Percentiles rank a stretch among this genome's conserved stretches.
Evolutionary conservation across 495 filamentous ascomycete species (phyloP).

Genomic region (Xylaria sp.): DNA sequence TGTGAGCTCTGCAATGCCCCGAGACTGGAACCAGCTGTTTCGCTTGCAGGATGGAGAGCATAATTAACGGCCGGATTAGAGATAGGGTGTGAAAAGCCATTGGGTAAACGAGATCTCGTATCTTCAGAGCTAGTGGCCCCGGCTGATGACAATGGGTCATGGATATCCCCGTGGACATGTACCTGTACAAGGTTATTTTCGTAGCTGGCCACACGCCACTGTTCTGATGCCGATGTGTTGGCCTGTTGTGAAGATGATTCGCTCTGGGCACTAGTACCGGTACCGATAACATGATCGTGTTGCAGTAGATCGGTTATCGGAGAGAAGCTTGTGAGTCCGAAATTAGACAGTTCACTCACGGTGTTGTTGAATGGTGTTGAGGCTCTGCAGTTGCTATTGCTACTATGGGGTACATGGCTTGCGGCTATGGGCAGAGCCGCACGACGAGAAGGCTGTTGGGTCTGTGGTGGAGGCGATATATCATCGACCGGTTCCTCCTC

Average conservation of each 20-base stretch:
- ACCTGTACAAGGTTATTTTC: neutral
- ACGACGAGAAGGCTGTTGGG: slow-evolving; percentile 1
- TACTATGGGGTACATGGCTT: slow-evolving; percentile 14
- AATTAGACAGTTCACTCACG: slow-evolving; percentile 3
- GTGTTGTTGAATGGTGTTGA: slow-evolving; percentile 21
- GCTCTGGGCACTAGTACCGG: slow-evolving; percentile 2
- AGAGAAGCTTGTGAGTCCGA: slow-evolving; percentile 3
- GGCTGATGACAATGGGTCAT: neutral
- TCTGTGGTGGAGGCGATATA: slow-evolving; percentile 12
- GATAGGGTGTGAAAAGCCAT: neutral
- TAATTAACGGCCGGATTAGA: neutral
- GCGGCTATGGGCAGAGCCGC: slow-evolving; percentile 19
- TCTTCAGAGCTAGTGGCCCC: neutral
- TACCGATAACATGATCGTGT: neutral
- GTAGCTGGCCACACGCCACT: neutral
- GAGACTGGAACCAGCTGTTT: neutral
- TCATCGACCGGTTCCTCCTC: neutral
- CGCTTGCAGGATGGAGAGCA: neutral
- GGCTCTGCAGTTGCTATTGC: neutral
- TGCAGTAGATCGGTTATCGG: slow-evolving; percentile 9
- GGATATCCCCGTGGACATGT: slow-evolving; percentile 1
- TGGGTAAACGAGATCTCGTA: neutral
- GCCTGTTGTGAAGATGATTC: slow-evolving; percentile 6
- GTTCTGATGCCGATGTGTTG: neutral
- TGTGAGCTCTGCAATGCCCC: neutral